These are phyloP conservation scores for Chloranthus sessilifolius DNA, from an alignment of 164 flowering plant species.

Conservation along the genomic window DNA sequence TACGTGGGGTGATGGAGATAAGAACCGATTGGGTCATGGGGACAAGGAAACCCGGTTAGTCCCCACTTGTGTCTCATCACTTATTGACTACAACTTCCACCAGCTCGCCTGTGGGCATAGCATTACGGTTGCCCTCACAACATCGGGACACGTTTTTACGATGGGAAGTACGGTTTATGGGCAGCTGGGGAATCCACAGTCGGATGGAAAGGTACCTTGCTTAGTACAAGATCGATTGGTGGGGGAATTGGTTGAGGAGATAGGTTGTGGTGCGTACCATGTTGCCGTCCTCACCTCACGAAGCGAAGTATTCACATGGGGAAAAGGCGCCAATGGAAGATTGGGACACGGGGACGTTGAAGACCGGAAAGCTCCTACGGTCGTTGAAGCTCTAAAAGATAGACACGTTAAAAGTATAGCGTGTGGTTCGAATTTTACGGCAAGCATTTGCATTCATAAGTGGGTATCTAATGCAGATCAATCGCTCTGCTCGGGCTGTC, in stretches of 20 bases:
- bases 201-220: conserved; percentile 60
- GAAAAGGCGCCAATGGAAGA: conserved; percentile 56
- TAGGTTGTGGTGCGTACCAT: conserved; percentile 70
- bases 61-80: conserved; percentile 66
- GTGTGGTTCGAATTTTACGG: conserved; percentile 53
- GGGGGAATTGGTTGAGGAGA: conserved; percentile 70
- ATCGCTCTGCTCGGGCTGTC: conserved; percentile 48
- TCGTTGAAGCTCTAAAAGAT: conserved; percentile 48
- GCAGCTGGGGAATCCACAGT: conserved; percentile 64
- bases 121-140: conserved; percentile 66
- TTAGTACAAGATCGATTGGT: conserved; percentile 67
- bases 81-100: conserved; percentile 59
- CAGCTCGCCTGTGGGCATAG: conserved; percentile 77
- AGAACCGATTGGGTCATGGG: conserved; percentile 75
- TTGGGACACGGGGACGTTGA: conserved; percentile 57
- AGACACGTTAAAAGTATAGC: conserved; percentile 42
- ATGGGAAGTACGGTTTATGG: conserved; percentile 66
- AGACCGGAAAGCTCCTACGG: conserved; percentile 44
- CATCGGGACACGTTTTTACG: conserved; percentile 74
- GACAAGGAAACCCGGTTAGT: conserved; percentile 50
- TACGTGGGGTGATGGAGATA: conserved; percentile 94
- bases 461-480: conserved; percentile 56
- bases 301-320: conserved; percentile 79
- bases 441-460: conserved; percentile 50
- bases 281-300: conserved; percentile 74